Evolutionary conservation across 805 yeast genomes (phyloP), one percentile per base, ranked within the genome.

Genomic region (Candida sithepensis): DNA sequence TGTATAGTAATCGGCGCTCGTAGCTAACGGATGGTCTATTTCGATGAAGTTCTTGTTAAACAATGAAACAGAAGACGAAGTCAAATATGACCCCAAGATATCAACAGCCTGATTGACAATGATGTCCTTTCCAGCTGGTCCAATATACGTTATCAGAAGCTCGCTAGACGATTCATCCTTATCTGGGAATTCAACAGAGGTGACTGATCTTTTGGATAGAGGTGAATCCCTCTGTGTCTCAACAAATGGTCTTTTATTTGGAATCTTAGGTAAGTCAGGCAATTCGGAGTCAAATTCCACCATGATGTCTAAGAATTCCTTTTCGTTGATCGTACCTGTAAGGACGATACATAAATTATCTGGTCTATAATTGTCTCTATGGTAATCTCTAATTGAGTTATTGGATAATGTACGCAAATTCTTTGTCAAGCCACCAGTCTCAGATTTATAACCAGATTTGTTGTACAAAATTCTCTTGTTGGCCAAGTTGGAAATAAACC

Each of bases 371-470:
- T 79, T 69, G 14, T 71, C 65, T 24, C 73, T 68, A 65, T 94
- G 98, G 60, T 88, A 94, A 20, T 81, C 68, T 55, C 84, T 77
- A 55, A 94, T 92, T 40, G 84, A 82, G 1, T 83, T 85, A 54
- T 82, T 84, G 1, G 86, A 77, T 57, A 94, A 72, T 2, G 73
- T 74, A 51, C 97, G 79, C 54, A 94, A 75, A 49, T 89, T 88
- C 24, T 77, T 74, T 66, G 89, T 80, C 42, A 89, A 68, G 0
- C 99, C 99, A 44, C 99, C 99, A 8, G 98, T 92, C 63, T 94
- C 97, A 8, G 94, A 82, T 10, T 90, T 79, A 63, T 92, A 94
- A 2, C 97, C 98, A 20, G 92, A 85, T 0, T 73, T 71, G 12
- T 71, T 62, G 52, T 76, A 85, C 57, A 86, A 57, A 0, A 77